Evolutionary conservation across 2,329 filamentous ascomycete species (phyloP).

Genomic region (Alternaria sp.): DNA sequence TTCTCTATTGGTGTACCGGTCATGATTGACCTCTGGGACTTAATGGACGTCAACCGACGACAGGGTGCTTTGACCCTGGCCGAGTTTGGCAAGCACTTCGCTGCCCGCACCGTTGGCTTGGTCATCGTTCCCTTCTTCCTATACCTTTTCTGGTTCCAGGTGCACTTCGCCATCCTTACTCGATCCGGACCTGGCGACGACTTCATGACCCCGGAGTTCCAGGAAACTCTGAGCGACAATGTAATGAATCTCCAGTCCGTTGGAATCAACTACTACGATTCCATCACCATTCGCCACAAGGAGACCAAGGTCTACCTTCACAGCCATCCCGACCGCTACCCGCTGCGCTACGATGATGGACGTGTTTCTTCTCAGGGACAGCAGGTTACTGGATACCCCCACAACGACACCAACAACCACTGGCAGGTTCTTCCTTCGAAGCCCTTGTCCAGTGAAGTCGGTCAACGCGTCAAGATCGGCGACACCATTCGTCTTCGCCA

Average conservation of each 20-base stretch:
- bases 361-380: constrained; percentile 96
- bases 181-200: constrained; percentile 94
- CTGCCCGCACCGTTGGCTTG: constrained; percentile 82
- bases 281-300: constrained; percentile 89
- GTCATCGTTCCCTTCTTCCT: constrained; percentile 94
- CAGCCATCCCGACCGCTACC: constrained; percentile 88
- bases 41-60: constrained; percentile 86
- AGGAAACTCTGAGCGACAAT: constrained; percentile 96
- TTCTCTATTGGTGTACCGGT: constrained; percentile 96
- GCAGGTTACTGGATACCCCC: constrained; percentile 97
- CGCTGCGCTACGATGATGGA: constrained; percentile 94
- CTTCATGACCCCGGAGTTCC: constrained; percentile 98
- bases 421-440: constrained; percentile 87
- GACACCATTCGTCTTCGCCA: constrained; percentile 89
- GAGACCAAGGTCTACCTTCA: constrained; percentile 97
- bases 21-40: constrained; percentile 91
- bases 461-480: constrained; percentile 77
- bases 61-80: constrained; percentile 80
- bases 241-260: constrained; percentile 87
- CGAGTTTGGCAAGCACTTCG: constrained; percentile 88
- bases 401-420: constrained; percentile 98
- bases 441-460: constrained; percentile 60
- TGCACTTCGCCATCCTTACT: constrained; percentile 90
- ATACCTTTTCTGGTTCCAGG: constrained; percentile 99
- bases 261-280: constrained; percentile 88